Conservation (phyloP, 306 rosid genomes). For the Cicer yamashitae region DNA sequence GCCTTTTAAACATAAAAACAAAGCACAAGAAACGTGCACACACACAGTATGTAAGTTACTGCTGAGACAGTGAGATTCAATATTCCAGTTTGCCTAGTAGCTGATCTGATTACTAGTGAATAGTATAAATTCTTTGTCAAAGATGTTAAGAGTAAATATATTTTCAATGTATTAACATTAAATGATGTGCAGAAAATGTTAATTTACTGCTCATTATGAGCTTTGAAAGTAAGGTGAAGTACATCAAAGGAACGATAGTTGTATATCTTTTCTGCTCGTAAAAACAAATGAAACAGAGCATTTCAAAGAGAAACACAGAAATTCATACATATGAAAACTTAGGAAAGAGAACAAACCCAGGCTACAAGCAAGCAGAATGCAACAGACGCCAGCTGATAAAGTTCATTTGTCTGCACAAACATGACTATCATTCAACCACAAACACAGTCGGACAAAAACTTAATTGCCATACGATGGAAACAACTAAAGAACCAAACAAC, state of each 20-base stretch:
- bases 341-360: conserved; percentile 74
- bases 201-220: conserved; percentile 8
- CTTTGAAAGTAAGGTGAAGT: conserved; percentile 32
- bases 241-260: conserved; percentile 8
- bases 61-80: background rate
- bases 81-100: conserved; percentile 20
- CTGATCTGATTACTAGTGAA: conserved; percentile 12
- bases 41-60: conserved; percentile 24
- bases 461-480: conserved; percentile 31
- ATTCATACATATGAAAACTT: conserved; percentile 34
- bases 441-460: conserved; percentile 42
- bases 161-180: conserved; percentile 21
- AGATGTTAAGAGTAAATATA: background rate
- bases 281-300: conserved; percentile 30
- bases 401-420: conserved; percentile 90
- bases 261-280: conserved; percentile 7
- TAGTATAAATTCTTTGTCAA: conserved; percentile 3
- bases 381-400: conserved; percentile 92
- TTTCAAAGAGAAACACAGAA: conserved; percentile 36
- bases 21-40: background rate
- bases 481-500: conserved; percentile 35
- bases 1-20: background rate
- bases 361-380: conserved; percentile 97
- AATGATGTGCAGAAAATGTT: conserved; percentile 20
- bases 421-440: conserved; percentile 33